Evolutionary conservation across 345 rosid genomes (phyloP).

Genomic region (Sisymbrium irio): DNA sequence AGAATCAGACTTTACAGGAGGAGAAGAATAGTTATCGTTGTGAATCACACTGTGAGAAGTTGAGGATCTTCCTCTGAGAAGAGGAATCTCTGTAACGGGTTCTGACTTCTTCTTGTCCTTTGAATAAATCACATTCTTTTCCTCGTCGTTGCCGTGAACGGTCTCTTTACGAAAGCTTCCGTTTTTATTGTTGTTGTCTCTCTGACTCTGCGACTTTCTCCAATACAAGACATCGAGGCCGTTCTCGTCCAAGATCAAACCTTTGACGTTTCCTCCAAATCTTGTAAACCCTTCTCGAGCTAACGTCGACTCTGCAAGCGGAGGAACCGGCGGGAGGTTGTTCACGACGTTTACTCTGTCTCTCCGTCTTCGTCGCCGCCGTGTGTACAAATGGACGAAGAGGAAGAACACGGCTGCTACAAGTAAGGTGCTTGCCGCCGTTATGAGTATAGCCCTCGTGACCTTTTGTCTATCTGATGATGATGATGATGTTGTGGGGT

Average conservation of each 20-base stretch:
- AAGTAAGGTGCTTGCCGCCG: slow-evolving; percentile 61
- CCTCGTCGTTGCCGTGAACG: slow-evolving; percentile 3
- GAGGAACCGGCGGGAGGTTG: slow-evolving; percentile 9
- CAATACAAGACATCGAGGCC: slow-evolving; percentile 56
- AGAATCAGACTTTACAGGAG: slow-evolving; percentile 13
- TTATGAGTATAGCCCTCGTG: slow-evolving; percentile 59
- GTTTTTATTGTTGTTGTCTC: neutral
- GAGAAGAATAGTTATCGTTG: neutral
- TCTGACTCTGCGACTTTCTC: slow-evolving; percentile 40
- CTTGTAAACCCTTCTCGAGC: slow-evolving; percentile 36
- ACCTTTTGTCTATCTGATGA: slow-evolving; percentile 28
- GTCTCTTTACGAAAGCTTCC: slow-evolving; percentile 24
- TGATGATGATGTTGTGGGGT: slow-evolving; percentile 16
- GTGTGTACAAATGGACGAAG: slow-evolving; percentile 33
- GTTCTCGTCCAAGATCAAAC: slow-evolving; percentile 44
- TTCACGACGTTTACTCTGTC: slow-evolving; percentile 18
- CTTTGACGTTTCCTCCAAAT: slow-evolving; percentile 43
- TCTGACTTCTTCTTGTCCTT: slow-evolving; percentile 31
- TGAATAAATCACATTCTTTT: slow-evolving; percentile 17
- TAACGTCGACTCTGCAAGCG: slow-evolving; percentile 19
- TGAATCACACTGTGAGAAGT: slow-evolving; percentile 42
- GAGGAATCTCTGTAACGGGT: slow-evolving; percentile 53
- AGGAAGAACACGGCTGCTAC: slow-evolving; percentile 58
- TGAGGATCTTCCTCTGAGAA: slow-evolving; percentile 64
- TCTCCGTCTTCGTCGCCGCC: slow-evolving; percentile 36